Evolutionary conservation across 768 basidiomycete species (phyloP).

Genomic region (Rhodotorula graminis): DNA sequence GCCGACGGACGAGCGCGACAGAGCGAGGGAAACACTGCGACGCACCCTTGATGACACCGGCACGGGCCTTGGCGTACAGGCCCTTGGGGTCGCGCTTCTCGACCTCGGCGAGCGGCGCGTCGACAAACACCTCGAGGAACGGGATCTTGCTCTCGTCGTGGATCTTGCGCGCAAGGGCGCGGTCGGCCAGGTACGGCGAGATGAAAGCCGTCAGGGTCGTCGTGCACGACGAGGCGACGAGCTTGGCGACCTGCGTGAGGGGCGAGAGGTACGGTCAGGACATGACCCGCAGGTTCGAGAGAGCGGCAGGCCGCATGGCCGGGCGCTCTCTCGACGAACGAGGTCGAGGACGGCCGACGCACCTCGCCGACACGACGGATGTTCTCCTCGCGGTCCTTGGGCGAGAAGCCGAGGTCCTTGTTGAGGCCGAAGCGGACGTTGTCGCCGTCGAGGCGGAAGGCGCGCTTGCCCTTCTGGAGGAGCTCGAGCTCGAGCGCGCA

Average conservation of each 20-base stretch:
- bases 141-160: slow-evolving; percentile 68
- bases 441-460: slow-evolving; percentile 93
- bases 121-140: slow-evolving; percentile 91
- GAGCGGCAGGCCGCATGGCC: no score
- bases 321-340: no score
- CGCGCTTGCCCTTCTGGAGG: slow-evolving; percentile 73
- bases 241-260: slow-evolving; percentile 70
- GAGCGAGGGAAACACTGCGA: background rate
- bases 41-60: slow-evolving; percentile 90
- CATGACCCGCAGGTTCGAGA: no score
- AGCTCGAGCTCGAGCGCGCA: slow-evolving; percentile 95
- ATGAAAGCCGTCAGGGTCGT: slow-evolving; percentile 93
- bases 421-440: slow-evolving; percentile 93
- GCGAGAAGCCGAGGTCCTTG: slow-evolving; percentile 91
- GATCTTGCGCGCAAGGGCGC: slow-evolving; percentile 71
- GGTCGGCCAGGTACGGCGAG: slow-evolving; percentile 89
- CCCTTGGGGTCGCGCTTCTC: slow-evolving; percentile 96
- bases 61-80: slow-evolving; percentile 90
- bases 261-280: no score
- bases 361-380: slow-evolving; percentile 97
- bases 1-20: no score
- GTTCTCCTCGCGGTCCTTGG: slow-evolving; percentile 86
- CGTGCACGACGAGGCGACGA: slow-evolving; percentile 83
- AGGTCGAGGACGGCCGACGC: slow-evolving; percentile 25
- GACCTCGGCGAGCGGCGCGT: slow-evolving; percentile 80